These are phyloP conservation scores for Colletotrichum coccodes DNA, from an alignment of 2,329 filamentous ascomycete genomes.

Conservation along the genomic window DNA sequence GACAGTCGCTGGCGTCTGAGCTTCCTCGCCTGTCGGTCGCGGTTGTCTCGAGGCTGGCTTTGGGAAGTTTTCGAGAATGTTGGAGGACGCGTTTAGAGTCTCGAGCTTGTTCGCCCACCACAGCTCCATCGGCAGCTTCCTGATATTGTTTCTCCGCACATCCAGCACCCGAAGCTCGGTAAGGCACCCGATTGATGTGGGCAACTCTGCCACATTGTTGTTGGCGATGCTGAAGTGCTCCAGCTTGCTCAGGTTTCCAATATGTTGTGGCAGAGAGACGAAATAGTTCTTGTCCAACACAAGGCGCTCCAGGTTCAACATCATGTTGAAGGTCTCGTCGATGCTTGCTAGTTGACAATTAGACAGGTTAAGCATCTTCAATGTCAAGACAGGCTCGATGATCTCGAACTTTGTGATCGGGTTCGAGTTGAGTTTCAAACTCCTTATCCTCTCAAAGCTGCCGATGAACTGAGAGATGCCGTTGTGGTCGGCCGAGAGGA, in stretches of 20 bases:
- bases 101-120: constrained; percentile 95
- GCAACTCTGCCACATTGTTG: constrained; percentile 86
- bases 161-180: constrained; percentile 87
- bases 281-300: constrained; percentile 97
- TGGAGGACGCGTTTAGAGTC: constrained; percentile 94
- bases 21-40: constrained; percentile 65
- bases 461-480: constrained; percentile 89
- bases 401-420: constrained; percentile 95
- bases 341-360: constrained; percentile 92
- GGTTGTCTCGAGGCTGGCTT: constrained; percentile 81
- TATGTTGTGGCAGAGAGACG: constrained; percentile 85
- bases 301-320: constrained; percentile 87
- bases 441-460: constrained; percentile 85
- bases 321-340: constrained; percentile 87
- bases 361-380: constrained; percentile 89
- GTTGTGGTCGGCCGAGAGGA: constrained; percentile 92
- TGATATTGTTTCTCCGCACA: constrained; percentile 92
- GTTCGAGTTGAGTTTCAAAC: constrained; percentile 91
- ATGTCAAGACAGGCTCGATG: constrained; percentile 77
- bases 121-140: constrained; percentile 88
- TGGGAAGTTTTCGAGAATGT: constrained; percentile 89
- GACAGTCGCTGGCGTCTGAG: constrained; percentile 42
- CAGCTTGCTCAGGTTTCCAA: constrained; percentile 83
- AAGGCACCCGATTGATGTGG: constrained; percentile 88
- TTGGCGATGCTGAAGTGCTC: constrained; percentile 95